Evolutionary conservation across 305 asterid genomes (phyloP), one percentile per base, ranked within the genome.

Genomic region (Fraxinus nigra): DNA sequence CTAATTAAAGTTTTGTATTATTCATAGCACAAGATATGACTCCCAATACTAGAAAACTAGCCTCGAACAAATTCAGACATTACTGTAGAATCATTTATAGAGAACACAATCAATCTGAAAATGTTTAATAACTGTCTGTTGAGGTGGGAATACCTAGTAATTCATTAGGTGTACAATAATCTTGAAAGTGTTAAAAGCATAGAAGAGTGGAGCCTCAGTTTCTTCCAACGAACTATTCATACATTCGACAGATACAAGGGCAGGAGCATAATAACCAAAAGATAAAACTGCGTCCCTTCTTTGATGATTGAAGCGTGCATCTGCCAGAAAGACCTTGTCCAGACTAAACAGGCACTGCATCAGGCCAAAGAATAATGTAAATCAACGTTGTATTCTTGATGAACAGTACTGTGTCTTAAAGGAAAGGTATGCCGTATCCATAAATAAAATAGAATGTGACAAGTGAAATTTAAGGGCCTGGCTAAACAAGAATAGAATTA

Each of bases 271-370:
- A 32, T 20, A 20, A 48, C 28, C 61, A 9, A 28, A 54, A 54
- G 5, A 30, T 10, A 75, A 77, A 34, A 7, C 11, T 38, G 59
- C 73, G 3, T 59, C 80, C 67, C 10, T 40, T 40, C 33, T 61
- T 5, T n/a, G 4, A n/a, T 54, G 65, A 56, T 56, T 48, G 40
- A 22, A 30, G 67, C 56, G 20, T n/a, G 34, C 72, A 35, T 51
- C 72, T 34, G 79, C 85, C 69, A 75, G 79, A 61, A 18, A 59
- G 40, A 37, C 82, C 61, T 48, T 37, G 51, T 61, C 70, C 37
- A 8, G 81, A 32, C 85, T 86, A 86, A 18, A 86, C 67, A 40
- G 89, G 87, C 89, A 86, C 89, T 86, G 89, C 89, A 86, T 18
- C 80, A 73, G 63, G 1, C 65, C 70, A 67, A 65, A 81, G n/a